Base-by-base conservation (phyloP, 805 yeast genomes). In the Metschnikowia kunwiensis region DNA sequence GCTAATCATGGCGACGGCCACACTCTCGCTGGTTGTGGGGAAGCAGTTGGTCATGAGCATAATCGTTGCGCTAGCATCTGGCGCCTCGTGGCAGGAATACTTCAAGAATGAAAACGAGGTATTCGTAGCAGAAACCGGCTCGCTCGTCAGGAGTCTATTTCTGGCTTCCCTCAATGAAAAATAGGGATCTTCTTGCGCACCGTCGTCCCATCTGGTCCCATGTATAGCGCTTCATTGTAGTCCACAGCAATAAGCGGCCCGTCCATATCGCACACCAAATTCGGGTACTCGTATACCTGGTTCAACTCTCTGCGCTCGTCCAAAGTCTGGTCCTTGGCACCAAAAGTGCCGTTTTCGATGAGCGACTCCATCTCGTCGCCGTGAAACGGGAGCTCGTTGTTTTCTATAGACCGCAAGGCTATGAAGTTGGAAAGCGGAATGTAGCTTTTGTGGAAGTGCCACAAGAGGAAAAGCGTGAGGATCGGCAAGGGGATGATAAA, bases 231-330 rank as follows among this genome's bases (percentile, higher is more conserved):
- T 23, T 63, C 64, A 20, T 60, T 49, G 1, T 78, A 78, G 43
- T 82, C 87, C 11, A 80, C 65, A 1, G 82, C 83, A 22, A 89
- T 67, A 76, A 94, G 77, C 0, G 97, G 96, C 0, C 95, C 95
- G 46, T 87, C 96, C 29, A 91, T 61, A 5, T 77, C 74, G 32
- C 73, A 75, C 0, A 80, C 70, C 47, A 86, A 60, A 46, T 77
- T 77, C 2, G 96, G 96, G 57, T 86, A 89, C 30, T 78, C 80
- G 50, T 88, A 91, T 6, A 77, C 77, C 46, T 77, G 82, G 49
- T 78, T 70, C 29, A 72, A 53, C 54, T 87, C 95, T 41, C 95
- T 69, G 33, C 80, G 65, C 55, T 86, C 95, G 55, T 86, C 95
- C 24, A 86, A 70, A 0, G 95, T 86, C 43, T 66, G 66, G 11